Evolutionary conservation across 73 alveolate species (phyloP).

Genomic region (Halteria grandinella): DNA sequence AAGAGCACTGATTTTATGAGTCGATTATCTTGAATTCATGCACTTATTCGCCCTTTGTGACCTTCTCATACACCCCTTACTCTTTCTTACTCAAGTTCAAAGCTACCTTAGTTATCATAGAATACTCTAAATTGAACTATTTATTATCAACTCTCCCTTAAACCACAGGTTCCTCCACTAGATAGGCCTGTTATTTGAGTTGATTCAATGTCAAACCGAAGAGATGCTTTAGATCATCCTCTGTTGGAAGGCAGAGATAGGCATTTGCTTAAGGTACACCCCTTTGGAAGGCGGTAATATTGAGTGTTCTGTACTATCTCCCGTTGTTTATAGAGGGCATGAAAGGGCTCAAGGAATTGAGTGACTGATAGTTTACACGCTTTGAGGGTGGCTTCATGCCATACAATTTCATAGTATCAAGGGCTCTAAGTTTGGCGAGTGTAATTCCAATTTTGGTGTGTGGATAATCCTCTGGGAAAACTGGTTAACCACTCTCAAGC

Average conservation of each 20-base stretch:
- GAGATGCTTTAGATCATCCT: conserved; percentile 38
- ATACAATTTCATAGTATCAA: too few species aligned
- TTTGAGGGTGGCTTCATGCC: too few species aligned
- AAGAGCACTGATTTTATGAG: neutral
- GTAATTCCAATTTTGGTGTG: conserved; percentile 16
- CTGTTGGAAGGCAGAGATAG: neutral
- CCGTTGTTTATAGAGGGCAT: neutral
- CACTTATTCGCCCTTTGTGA: neutral
- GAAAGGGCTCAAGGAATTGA: conserved; percentile 14
- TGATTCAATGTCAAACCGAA: neutral
- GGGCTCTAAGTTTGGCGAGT: too few species aligned
- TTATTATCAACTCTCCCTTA: neutral
- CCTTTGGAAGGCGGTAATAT: neutral
- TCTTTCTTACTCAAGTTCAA: neutral
- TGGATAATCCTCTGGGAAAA: conserved; percentile 22
- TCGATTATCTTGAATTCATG: conserved; percentile 6
- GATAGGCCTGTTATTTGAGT: neutral
- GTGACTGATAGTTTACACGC: too few species aligned
- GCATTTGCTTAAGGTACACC: conserved; percentile 43
- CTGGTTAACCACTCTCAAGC: conserved; percentile 22
- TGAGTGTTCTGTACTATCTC: neutral
- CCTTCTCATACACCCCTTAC: neutral
- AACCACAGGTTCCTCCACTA: neutral
- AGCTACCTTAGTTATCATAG: neutral
- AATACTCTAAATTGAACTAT: conserved; percentile 19